Evolutionary conservation across 2,329 filamentous ascomycete species (phyloP).

Genomic region (Fusarium sp.): DNA sequence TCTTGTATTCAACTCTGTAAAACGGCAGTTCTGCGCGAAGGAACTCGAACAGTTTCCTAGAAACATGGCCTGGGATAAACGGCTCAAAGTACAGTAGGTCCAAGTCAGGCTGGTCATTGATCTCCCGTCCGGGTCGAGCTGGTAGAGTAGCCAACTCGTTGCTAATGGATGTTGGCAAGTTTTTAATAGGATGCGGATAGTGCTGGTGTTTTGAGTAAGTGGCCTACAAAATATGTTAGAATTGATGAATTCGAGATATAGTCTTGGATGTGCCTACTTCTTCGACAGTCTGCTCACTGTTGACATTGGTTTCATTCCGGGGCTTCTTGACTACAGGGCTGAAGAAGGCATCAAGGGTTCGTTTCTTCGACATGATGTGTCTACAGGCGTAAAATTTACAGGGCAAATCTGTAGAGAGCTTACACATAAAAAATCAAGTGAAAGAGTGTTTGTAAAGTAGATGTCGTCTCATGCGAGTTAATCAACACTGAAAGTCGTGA

Average conservation of each 20-base stretch:
- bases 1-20: conserved; percentile 79
- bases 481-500: conserved; percentile 30
- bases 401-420: neutral
- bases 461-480: neutral
- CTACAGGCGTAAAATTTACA: neutral
- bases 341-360: conserved; percentile 79
- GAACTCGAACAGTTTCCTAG: conserved; percentile 74
- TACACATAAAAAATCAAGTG: neutral
- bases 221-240: conserved; percentile 30
- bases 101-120: conserved; percentile 76
- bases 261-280: neutral
- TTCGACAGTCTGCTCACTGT: conserved; percentile 8
- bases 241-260: rapidly evolving
- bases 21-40: conserved; percentile 79
- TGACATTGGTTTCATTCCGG: conserved; percentile 17
- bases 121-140: conserved; percentile 62
- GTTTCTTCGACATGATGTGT: conserved; percentile 47
- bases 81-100: conserved; percentile 82
- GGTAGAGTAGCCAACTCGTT: conserved; percentile 59
- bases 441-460: neutral
- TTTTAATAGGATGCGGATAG: conserved; percentile 64
- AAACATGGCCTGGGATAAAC: conserved; percentile 70
- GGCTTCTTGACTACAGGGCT: conserved; percentile 41
- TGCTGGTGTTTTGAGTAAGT: conserved; percentile 54
- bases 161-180: conserved; percentile 54